phyloP scores from a whole-genome alignment of 371 early-diverging fungal species.

The Mortierella sp. region DNA sequence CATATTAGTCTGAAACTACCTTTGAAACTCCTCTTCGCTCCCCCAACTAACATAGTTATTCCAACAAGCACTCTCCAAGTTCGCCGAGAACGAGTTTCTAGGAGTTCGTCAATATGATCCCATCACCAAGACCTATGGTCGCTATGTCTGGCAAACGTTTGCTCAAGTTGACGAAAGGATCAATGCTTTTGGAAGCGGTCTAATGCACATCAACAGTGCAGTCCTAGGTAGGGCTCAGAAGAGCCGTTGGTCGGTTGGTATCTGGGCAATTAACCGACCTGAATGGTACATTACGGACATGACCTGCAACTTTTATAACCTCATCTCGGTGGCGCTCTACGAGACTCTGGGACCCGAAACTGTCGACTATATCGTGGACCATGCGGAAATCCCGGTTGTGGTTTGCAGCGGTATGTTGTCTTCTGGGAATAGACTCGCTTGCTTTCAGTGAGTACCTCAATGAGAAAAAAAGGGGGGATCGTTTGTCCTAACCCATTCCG shows the following conservation, averaged over 20 bases:
- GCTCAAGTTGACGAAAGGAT: conserved; percentile 58
- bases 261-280: conserved; percentile 80
- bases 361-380: conserved; percentile 75
- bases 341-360: conserved; percentile 84
- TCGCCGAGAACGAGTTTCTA: conserved; percentile 37
- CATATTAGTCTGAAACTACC: too few species aligned
- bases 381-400: conserved; percentile 71
- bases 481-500: too few species aligned
- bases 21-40: background rate
- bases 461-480: too few species aligned
- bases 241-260: conserved; percentile 61
- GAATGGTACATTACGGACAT: conserved; percentile 84
- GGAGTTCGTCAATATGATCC: conserved; percentile 61
- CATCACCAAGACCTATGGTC: conserved; percentile 54
- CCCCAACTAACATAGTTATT: too few species aligned
- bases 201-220: conserved; percentile 46
- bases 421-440: too few species aligned
- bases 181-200: conserved; percentile 68
- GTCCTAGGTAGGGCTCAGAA: conserved; percentile 24
- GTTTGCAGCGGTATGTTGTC: conserved; percentile 72
- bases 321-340: conserved; percentile 82
- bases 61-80: conserved; percentile 14
- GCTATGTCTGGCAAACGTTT: conserved; percentile 72
- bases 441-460: too few species aligned
- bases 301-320: conserved; percentile 58